Evolutionary conservation across 768 basidiomycete species (phyloP), one percentile per base, ranked within the genome.

Genomic region (Clavulina sp.): DNA sequence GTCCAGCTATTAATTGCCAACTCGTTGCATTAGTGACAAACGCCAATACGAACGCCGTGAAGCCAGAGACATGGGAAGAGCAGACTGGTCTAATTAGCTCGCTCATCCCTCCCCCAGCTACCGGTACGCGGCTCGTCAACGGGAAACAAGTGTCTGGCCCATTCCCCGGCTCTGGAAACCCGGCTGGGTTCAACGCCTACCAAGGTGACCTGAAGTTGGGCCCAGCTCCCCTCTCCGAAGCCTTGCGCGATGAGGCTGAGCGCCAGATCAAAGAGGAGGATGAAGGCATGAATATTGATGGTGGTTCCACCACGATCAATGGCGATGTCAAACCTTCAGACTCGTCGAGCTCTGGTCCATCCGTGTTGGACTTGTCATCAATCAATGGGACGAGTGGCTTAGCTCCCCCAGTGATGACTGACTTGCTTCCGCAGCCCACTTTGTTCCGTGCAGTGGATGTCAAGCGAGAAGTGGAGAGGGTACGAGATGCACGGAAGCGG

Each of bases 401-500:
- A 13, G 31, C 73, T 30, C 69, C 77, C 7, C 88, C 88, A 0
- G 69, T 75, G 13, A 73, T 81, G 44, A 59, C 73, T 31, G 91
- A 95, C 50, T 68, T 91, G 30, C 74, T 77, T 1, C 92, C 93
- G 3, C 76, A 80, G 56, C 89, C 93, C 0, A 72, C 79, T 1
- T 70, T 78, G 0, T 95, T 96, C 68, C 82, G 81, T 59, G 79
- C 80, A 0, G 66, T 82, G 3, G 95, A 99, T 63, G 77, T 97
- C 13, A 82, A 84, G 61, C 73, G 92, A 34, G 95, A 97, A 64
- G 87, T 96, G 2, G 83, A 81, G 61, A 77, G 73, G 55, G 80
- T 97, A 6, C 74, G 86, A 40, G 95, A 99, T 66, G 81, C 82
- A 31, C 70, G 89, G 58, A 96, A 91, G 65, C 77, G 89, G 52